A percentile compares a stretch with the other conserved stretches of the same genome.
These are phyloP conservation scores for Edaphochlamys debaryana DNA, from an alignment of 139 green algal species.

Conservation along the genomic window DNA sequence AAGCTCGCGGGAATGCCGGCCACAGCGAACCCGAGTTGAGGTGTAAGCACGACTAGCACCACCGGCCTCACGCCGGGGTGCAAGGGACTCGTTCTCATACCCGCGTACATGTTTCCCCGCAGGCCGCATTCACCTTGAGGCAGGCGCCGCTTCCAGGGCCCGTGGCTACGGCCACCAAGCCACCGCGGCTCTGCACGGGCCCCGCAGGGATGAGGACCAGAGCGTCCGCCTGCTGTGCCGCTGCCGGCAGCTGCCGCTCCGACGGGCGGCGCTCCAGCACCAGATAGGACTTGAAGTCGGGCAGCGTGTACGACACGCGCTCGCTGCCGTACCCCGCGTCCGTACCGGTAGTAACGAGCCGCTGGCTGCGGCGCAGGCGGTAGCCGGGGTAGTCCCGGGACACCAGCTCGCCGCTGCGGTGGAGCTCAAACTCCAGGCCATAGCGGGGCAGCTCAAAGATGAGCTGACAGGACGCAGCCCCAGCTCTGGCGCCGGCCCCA, in stretches of 20 bases:
- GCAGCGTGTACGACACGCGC: conserved; percentile 57
- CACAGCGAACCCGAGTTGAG: no score
- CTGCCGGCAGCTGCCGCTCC: background rate
- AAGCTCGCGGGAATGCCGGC: no score
- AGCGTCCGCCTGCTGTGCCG: conserved; percentile 5
- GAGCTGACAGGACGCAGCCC: background rate
- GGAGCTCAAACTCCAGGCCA: conserved; percentile 61
- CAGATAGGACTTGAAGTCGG: conserved; percentile 62
- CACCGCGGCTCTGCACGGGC: background rate
- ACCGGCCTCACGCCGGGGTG: no score
- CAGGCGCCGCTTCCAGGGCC: no score
- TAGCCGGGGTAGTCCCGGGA: conserved; percentile 51
- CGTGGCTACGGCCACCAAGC: no score
- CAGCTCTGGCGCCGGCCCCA: no score
- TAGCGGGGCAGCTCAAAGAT: conserved; percentile 62
- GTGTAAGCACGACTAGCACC: no score
- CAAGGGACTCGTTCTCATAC: no score
- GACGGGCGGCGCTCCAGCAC: conserved; percentile 47
- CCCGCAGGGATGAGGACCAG: conserved; percentile 53
- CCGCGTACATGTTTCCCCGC: no score
- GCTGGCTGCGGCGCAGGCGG: conserved; percentile 22
- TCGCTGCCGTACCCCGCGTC: no score
- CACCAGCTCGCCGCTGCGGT: background rate
- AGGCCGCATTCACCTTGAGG: no score
- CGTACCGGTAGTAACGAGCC: background rate